phyloP scores from a whole-genome alignment of 495 filamentous ascomycete genomes.

The Amphirosellinia nigrospora region DNA sequence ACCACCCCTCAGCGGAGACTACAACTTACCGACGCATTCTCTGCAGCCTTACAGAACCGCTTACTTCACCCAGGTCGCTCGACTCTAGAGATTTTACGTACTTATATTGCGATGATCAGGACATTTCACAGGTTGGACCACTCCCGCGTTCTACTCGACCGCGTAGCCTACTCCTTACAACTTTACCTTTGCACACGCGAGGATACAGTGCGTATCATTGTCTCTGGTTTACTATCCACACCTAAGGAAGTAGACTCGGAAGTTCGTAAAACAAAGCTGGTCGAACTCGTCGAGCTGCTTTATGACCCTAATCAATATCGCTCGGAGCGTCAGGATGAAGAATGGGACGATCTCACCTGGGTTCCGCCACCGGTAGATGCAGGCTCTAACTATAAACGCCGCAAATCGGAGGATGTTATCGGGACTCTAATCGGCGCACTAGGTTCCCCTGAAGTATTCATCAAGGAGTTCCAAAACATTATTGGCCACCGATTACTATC shows the following conservation, averaged over 20 bases:
- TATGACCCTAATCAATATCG: constrained; percentile 62
- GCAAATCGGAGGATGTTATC: constrained; percentile 90
- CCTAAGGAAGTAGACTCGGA: constrained; percentile 58
- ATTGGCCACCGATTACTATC: constrained; percentile 81
- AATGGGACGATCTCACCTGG: constrained; percentile 91
- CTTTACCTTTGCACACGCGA: constrained; percentile 91
- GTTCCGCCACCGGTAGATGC: constrained; percentile 91
- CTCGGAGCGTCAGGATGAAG: constrained; percentile 55
- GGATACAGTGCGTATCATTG: constrained; percentile 87
- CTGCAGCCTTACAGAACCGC: constrained; percentile 67
- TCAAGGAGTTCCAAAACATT: constrained; percentile 88
- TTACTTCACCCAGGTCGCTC: constrained; percentile 88
- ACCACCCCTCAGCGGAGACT: constrained; percentile 61
- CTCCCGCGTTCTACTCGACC: constrained; percentile 87
- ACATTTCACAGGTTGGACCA: constrained; percentile 89
- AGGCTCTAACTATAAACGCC: constrained; percentile 85
- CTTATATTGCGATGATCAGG: constrained; percentile 92
- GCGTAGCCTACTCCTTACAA: constrained; percentile 82
- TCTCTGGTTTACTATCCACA: constrained; percentile 81
- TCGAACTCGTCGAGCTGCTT: constrained; percentile 79
- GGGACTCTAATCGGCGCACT: constrained; percentile 86
- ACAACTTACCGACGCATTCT: constrained; percentile 76
- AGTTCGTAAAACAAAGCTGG: constrained; percentile 53
- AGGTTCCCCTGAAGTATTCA: constrained; percentile 85
- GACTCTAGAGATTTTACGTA: constrained; percentile 84